Evolutionary conservation across 1,139 yeast genomes (phyloP), one percentile per base, ranked within the genome.

Genomic region (Saccharomyces uvarum): DNA sequence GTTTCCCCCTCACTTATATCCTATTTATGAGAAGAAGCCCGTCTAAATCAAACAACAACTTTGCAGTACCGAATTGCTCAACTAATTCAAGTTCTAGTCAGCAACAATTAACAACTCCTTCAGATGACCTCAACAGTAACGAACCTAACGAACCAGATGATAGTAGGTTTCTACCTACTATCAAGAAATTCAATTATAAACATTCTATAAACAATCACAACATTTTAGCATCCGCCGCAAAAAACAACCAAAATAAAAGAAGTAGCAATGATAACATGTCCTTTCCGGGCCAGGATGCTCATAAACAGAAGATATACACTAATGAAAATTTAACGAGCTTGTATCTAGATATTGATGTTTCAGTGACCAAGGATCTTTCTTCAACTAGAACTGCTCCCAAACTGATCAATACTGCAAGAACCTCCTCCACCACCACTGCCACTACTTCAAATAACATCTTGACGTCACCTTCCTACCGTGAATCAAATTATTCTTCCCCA

Each of bases 401-500:
- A 13, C 28, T 27, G 24, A 41, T 32, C 33, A 32, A 19, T 46
- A 46, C 48, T 31, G 38, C 28, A 16, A 50, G 28, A 13, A 42
- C 41, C 24, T 24, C 48, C n/a, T 41, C 51, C 11, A 46, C 51
- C 6, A 31, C 53, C 6, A 44, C 48, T 21, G 46, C 53, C 26
- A 27, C 49, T 6, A 42, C 52, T 27, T 89, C 72, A 96, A 88
- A 7, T 88, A 79, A 72, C 96, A 88, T 54, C 96, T 75, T 0
- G 96, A 46, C 48, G 14, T 26, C 88, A 44, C 85, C 76, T 67
- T 86, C 95, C 48, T 79, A 84, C 27, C 76, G 80, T 48, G 75
- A 79, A 47, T 66, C 72, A 27, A 64, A 73, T 3, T 62, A 70
- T n/a, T 57, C 63, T 11, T 57, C 58, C n/a, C 48, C 57, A 7